Percentiles rank a stretch among this genome's conserved stretches.
Evolutionary conservation across 768 basidiomycete species (phyloP).

Genomic region (Leucocoprinus leucothites): DNA sequence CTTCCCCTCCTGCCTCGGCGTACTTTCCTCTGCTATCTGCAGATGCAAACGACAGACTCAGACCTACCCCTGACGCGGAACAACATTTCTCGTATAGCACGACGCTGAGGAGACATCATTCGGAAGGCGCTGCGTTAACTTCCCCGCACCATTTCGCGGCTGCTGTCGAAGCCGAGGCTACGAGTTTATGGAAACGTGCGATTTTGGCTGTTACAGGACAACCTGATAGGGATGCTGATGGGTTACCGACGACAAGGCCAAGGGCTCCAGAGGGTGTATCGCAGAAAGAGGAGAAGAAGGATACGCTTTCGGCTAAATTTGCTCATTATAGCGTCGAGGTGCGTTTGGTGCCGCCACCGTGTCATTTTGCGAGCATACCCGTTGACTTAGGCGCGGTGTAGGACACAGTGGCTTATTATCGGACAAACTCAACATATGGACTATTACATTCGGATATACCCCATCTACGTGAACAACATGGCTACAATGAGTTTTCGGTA

Average conservation of each 20-base stretch:
- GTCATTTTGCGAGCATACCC: too few species aligned
- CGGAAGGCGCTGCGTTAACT: constrained; percentile 39
- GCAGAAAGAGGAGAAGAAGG: constrained; percentile 32
- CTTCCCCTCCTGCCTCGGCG: constrained; percentile 77
- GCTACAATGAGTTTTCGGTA: constrained; percentile 95
- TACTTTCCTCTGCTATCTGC: constrained; percentile 66
- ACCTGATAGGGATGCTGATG: constrained; percentile 25
- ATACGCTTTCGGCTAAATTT: constrained; percentile 66
- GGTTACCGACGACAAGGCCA: background rate
- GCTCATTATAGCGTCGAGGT: constrained; percentile 68
- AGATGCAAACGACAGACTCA: constrained; percentile 45
- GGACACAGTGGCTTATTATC: constrained; percentile 75
- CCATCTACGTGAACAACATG: constrained; percentile 61
- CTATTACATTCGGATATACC: constrained; percentile 62
- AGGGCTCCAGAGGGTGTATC: constrained; percentile 20
- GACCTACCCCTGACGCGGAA: constrained; percentile 61
- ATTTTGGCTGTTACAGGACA: constrained; percentile 38
- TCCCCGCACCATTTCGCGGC: constrained; percentile 48
- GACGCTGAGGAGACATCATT: constrained; percentile 66
- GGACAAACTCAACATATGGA: constrained; percentile 60
- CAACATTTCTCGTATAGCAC: constrained; percentile 84
- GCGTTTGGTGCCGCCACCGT: constrained; percentile 19
- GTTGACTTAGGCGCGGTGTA: constrained; percentile 24
- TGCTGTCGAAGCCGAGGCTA: constrained; percentile 45
- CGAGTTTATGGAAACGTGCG: constrained; percentile 47